Percentiles rank a stretch among this genome's conserved stretches.
phyloP scores from a whole-genome alignment of 352 stramenopile genomes.

The Plasmopara muralis region DNA sequence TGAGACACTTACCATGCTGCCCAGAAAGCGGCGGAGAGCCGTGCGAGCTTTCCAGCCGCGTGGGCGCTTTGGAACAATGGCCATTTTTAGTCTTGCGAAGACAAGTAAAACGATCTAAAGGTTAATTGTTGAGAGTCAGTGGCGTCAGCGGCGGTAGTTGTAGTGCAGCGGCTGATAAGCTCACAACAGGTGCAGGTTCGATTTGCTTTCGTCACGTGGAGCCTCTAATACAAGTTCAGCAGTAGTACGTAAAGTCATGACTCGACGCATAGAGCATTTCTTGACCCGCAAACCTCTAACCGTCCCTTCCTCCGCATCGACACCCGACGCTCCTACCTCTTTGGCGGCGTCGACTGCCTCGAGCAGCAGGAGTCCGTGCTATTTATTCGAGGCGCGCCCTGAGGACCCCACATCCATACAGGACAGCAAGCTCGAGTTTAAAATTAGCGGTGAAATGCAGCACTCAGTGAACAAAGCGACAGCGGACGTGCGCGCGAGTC shows the following conservation, averaged over 20 bases:
- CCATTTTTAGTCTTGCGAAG: constrained; percentile 29
- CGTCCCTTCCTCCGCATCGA: constrained; percentile 10
- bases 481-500: constrained; percentile 22
- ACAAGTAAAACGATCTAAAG: constrained; percentile 18
- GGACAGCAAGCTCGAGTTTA: constrained; percentile 34
- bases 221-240: background rate
- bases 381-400: constrained; percentile 13
- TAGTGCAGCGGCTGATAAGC: constrained; percentile 12
- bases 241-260: constrained; percentile 15
- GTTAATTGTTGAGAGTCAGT: too few species aligned
- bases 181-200: constrained; percentile 17
- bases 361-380: constrained; percentile 12
- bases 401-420: constrained; percentile 23
- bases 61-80: constrained; percentile 17
- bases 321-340: constrained; percentile 5
- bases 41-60: constrained; percentile 11
- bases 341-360: constrained; percentile 7
- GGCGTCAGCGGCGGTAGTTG: constrained; percentile 6
- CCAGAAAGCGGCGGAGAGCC: constrained; percentile 24
- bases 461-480: constrained; percentile 20
- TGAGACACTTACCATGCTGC: constrained; percentile 29
- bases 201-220: constrained; percentile 13
- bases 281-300: constrained; percentile 17
- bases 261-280: constrained; percentile 26
- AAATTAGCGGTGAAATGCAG: constrained; percentile 28